A percentile compares a stretch with the other conserved stretches of the same genome.
These are phyloP conservation scores for Aspergillus conjunctus DNA, from an alignment of 495 filamentous ascomycete species.

Conservation along the genomic window DNA sequence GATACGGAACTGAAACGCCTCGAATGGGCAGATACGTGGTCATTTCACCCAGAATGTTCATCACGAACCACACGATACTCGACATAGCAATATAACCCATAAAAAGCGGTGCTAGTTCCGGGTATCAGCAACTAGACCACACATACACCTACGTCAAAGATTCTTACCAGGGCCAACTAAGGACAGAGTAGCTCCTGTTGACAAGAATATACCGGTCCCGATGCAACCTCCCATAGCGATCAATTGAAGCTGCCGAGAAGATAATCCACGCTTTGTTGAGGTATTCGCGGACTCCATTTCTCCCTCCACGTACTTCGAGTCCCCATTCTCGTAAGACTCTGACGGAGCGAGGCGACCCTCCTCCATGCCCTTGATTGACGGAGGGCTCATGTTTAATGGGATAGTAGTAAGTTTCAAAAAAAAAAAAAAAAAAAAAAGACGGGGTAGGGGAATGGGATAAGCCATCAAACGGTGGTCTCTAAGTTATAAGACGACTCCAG, in stretches of 20 bases:
- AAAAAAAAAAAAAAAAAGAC: neutral
- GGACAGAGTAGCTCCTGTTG: conserved; percentile 62
- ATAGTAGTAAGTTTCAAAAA: neutral
- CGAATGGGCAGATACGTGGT: conserved; percentile 73
- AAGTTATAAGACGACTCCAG: conserved; percentile 6
- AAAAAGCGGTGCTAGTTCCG: conserved; percentile 64
- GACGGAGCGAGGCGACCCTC: conserved; percentile 18
- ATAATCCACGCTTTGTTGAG: conserved; percentile 33
- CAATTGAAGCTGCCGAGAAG: conserved; percentile 62
- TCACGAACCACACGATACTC: conserved; percentile 52
- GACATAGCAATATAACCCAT: conserved; percentile 65
- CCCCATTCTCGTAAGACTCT: conserved; percentile 22
- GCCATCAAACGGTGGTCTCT: neutral
- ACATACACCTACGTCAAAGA: neutral
- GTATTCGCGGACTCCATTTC: conserved; percentile 22
- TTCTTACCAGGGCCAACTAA: conserved; percentile 61
- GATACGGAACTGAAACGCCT: conserved; percentile 70
- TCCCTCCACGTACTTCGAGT: conserved; percentile 25
- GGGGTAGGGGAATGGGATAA: neutral
- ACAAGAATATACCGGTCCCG: conserved; percentile 77
- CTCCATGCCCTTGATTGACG: conserved; percentile 27
- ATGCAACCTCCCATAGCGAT: conserved; percentile 74
- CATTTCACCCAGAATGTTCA: conserved; percentile 66
- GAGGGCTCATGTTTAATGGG: conserved; percentile 22
- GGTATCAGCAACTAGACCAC: conserved; percentile 27